phyloP scores from a whole-genome alignment of 2,329 filamentous ascomycete species.

The Domatiomyces globalis region DNA sequence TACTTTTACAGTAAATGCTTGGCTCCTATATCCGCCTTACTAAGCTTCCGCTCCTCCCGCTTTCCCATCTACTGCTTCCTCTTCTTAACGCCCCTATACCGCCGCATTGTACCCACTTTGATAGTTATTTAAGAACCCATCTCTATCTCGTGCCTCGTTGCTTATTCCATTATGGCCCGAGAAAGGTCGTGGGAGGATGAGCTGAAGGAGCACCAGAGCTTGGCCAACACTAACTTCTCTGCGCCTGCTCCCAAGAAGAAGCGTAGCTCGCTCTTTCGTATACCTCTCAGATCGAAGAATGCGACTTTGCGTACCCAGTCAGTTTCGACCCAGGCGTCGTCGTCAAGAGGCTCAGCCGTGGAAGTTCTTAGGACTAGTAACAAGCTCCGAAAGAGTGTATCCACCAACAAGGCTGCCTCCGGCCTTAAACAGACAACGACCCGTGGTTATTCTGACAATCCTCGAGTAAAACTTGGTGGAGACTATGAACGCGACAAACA shows the following conservation, averaged over 20 bases:
- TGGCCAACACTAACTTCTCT: not conserved
- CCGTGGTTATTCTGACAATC: not conserved
- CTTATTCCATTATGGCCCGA: not conserved
- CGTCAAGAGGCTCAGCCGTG: not conserved
- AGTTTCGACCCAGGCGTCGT: not conserved
- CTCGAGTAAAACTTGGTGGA: not conserved
- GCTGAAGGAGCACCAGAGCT: not conserved
- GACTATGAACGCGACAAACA: conserved; percentile 13
- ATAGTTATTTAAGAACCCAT: too few relatives aligned
- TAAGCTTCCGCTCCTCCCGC: not conserved
- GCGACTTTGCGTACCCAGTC: not conserved
- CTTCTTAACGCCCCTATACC: not conserved
- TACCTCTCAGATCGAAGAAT: not conserved
- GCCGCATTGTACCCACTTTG: too few relatives aligned
- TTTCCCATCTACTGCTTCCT: not conserved
- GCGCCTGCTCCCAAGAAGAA: not conserved
- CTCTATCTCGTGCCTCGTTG: not conserved
- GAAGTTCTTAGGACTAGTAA: not conserved
- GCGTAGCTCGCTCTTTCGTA: not conserved
- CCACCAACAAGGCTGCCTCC: not conserved
- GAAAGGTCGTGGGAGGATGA: not conserved
- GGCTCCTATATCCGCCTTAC: not conserved
- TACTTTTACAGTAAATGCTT: not conserved
- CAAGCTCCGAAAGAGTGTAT: not conserved
- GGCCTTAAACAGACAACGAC: not conserved